These are phyloP conservation scores for Cutaneotrichosporon dermatis DNA, from an alignment of 1,284 basidiomycete species.

Conservation along the genomic window DNA sequence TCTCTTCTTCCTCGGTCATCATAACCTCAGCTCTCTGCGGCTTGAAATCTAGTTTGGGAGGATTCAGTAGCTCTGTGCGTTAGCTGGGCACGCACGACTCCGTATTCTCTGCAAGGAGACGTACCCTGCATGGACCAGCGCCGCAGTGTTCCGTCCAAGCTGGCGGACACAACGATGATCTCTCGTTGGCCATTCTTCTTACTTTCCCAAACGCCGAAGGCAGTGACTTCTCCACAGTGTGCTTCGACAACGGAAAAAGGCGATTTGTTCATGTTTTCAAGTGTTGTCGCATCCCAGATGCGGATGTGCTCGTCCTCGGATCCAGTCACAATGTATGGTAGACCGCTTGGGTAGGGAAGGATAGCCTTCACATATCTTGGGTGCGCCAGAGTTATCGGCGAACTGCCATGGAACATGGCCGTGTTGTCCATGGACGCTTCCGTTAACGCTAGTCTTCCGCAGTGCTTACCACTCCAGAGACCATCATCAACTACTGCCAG, in stretches of 20 bases:
- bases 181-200: conserved; percentile 50
- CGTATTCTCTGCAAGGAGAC: conserved; percentile 23
- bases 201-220: conserved; percentile 65
- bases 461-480: conserved; percentile 70
- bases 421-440: conserved; percentile 82
- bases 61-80: conserved; percentile 36
- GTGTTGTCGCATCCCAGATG: conserved; percentile 54
- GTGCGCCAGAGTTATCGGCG: conserved; percentile 55
- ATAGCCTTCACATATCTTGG: conserved; percentile 65
- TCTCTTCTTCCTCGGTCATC: conserved; percentile 48
- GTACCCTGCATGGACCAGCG: conserved; percentile 71
- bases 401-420: conserved; percentile 57
- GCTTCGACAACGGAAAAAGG: conserved; percentile 64
- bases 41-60: conserved; percentile 29
- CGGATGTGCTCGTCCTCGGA: conserved; percentile 71
- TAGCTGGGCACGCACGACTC: no score
- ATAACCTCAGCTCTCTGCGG: conserved; percentile 17
- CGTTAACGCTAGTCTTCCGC: conserved; percentile 20
- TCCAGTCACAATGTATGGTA: conserved; percentile 61
- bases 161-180: conserved; percentile 64
- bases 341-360: conserved; percentile 61
- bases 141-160: conserved; percentile 78
- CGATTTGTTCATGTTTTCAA: conserved; percentile 10
- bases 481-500: conserved; percentile 61
- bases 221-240: conserved; percentile 81